phyloP scores from a whole-genome alignment of 2,329 filamentous ascomycete species.

The Hypocrella siamensis region DNA sequence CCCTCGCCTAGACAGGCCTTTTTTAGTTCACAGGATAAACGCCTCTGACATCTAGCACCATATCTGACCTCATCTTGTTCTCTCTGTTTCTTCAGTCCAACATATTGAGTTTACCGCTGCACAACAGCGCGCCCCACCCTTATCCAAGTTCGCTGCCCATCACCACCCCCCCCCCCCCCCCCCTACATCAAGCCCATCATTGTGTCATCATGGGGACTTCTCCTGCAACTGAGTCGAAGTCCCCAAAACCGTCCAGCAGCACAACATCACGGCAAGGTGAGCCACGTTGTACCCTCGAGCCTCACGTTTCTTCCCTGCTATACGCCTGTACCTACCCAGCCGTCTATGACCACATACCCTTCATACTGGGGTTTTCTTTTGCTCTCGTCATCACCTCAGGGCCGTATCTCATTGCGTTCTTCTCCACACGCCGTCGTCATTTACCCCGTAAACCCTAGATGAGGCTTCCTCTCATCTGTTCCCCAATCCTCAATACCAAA shows the following conservation, averaged over 20 bases:
- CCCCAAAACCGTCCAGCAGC: slow-evolving; percentile 28
- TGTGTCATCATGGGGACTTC: slow-evolving; percentile 34
- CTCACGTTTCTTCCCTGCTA: too few relatives aligned
- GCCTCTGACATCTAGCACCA: slow-evolving; percentile 7
- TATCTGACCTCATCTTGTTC: slow-evolving; percentile 29
- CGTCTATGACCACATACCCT: too few relatives aligned
- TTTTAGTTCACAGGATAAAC: slow-evolving; percentile 3
- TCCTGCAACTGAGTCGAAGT: slow-evolving; percentile 27
- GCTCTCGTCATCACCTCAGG: too few relatives aligned
- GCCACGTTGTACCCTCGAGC: slow-evolving; percentile 6
- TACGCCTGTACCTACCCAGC: too few relatives aligned
- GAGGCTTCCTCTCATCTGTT: too few relatives aligned
- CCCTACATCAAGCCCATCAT: slow-evolving; percentile 20
- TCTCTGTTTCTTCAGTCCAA: slow-evolving; percentile 5
- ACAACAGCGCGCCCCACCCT: neutral
- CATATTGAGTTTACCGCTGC: slow-evolving; percentile 6
- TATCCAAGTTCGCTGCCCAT: slow-evolving; percentile 8
- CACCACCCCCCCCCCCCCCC: slow-evolving; percentile 12
- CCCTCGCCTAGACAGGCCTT: too few relatives aligned
- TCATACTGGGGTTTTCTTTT: slow-evolving; percentile 3
- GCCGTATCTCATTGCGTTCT: too few relatives aligned
- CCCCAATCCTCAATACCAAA: neutral
- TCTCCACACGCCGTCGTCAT: neutral
- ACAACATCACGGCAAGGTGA: slow-evolving; percentile 28
- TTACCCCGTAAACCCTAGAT: too few relatives aligned